phyloP scores from a whole-genome alignment of 2,329 filamentous ascomycete genomes.

The Sordariomycetes sp. region DNA sequence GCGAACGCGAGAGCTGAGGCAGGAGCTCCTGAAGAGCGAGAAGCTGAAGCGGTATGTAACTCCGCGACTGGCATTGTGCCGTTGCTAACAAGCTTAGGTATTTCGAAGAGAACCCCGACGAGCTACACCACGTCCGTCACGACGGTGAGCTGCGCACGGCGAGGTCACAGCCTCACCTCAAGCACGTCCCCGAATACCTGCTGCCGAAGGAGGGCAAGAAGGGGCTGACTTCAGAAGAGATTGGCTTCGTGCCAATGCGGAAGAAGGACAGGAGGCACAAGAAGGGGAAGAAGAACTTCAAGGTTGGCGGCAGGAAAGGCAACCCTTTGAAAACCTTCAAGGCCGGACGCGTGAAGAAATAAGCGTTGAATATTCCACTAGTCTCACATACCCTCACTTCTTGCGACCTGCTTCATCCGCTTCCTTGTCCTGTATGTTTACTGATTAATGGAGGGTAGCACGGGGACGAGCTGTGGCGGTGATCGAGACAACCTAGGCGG shows the following conservation, averaged over 20 bases:
- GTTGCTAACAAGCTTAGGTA: conserved; percentile 34
- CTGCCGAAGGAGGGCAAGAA: conserved; percentile 70
- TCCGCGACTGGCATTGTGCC: neutral
- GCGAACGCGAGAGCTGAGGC: conserved; percentile 74
- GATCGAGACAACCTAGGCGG: no score
- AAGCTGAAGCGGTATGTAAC: conserved; percentile 65
- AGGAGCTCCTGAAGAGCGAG: conserved; percentile 87
- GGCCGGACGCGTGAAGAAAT: conserved; percentile 40
- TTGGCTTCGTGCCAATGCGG: conserved; percentile 67
- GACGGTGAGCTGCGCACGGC: conserved; percentile 81
- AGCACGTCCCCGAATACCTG: conserved; percentile 90
- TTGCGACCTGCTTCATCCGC: no score
- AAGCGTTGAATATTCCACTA: conserved; percentile 2
- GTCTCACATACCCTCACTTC: no score
- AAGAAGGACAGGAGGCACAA: conserved; percentile 40
- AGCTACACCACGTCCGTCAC: conserved; percentile 79
- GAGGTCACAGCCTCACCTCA: conserved; percentile 78
- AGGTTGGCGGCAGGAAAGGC: conserved; percentile 52
- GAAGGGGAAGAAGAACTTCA: conserved; percentile 32
- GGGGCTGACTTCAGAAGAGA: conserved; percentile 53
- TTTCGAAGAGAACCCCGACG: conserved; percentile 93
- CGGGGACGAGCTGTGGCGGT: no score
- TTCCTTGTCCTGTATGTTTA: no score
- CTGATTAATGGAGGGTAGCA: no score
- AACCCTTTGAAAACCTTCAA: conserved; percentile 91